phyloP scores from a whole-genome alignment of 2,329 filamentous ascomycete genomes.

The Erysiphe pulchra region DNA sequence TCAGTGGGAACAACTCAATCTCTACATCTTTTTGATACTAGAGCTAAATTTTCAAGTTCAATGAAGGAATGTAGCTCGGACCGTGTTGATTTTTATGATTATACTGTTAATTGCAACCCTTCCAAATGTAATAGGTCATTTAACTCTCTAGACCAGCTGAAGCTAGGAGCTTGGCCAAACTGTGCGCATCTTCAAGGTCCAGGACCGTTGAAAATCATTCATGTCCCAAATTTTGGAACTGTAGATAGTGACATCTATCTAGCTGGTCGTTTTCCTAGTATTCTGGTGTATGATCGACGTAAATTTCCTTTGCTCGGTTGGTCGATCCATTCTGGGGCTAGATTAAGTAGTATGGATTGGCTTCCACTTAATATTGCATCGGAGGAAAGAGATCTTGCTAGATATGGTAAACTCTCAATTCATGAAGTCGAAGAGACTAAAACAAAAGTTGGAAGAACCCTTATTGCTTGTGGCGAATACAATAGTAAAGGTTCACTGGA shows the following conservation, averaged over 20 bases:
- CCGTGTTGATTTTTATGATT: constrained; percentile 7
- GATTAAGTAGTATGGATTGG: constrained; percentile 46
- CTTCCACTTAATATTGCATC: constrained; percentile 43
- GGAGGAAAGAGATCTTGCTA: constrained; percentile 30
- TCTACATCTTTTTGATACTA: constrained; percentile 59
- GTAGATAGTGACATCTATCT: constrained; percentile 56
- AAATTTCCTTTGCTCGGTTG: constrained; percentile 55
- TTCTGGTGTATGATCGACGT: constrained; percentile 70
- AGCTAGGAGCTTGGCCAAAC: constrained; percentile 14
- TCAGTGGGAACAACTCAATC: constrained; percentile 65
- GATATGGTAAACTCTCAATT: constrained; percentile 26
- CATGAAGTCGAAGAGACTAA: constrained; percentile 29
- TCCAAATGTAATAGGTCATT: constrained; percentile 5
- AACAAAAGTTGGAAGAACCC: constrained; percentile 28
- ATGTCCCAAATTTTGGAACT: constrained; percentile 32
- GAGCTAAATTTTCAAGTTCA: constrained; percentile 16
- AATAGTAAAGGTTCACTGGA: constrained; percentile 78
- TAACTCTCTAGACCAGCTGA: constrained; percentile 7
- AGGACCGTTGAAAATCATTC: constrained; percentile 59
- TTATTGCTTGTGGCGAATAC: constrained; percentile 73
- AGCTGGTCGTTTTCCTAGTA: constrained; percentile 66
- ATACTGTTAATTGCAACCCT: constrained; percentile 9
- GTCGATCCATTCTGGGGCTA: constrained; percentile 58
- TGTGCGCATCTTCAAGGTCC: constrained; percentile 58
- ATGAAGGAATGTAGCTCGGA: constrained; percentile 5